A percentile compares a stretch with the other conserved stretches of the same genome.
Evolutionary conservation across 345 rosid species (phyloP).

Genomic region (Rhizophora mangle): DNA sequence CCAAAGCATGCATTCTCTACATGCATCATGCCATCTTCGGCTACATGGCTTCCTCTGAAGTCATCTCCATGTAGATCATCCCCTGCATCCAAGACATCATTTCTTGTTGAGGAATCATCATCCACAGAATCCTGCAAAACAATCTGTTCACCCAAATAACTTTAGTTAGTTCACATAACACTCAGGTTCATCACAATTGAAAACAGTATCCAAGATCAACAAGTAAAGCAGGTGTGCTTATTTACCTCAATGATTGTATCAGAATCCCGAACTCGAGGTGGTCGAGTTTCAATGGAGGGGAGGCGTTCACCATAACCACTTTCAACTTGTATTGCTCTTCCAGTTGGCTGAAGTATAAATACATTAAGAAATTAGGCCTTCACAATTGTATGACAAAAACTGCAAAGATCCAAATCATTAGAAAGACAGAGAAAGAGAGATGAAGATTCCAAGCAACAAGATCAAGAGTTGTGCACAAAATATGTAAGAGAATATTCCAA

Average conservation of each 20-base stretch:
- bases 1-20: slow-evolving; percentile 35
- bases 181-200: background rate
- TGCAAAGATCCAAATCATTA: slow-evolving; percentile 5
- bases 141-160: slow-evolving; percentile 57
- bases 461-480: background rate
- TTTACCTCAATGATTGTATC: slow-evolving; percentile 94
- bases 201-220: slow-evolving; percentile 9
- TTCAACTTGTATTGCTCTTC: slow-evolving; percentile 97
- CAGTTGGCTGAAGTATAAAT: slow-evolving; percentile 69
- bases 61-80: slow-evolving; percentile 39
- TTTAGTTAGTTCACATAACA: slow-evolving; percentile 13
- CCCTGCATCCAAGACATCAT: slow-evolving; percentile 33
- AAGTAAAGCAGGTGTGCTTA: slow-evolving; percentile 12
- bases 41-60: slow-evolving; percentile 30
- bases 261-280: slow-evolving; percentile 81
- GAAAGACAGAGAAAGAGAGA: too few relatives aligned
- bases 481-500: background rate
- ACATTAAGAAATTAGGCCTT: slow-evolving; percentile 12
- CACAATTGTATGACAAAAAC: slow-evolving; percentile 9
- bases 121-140: slow-evolving; percentile 62
- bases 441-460: background rate
- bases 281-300: slow-evolving; percentile 85
- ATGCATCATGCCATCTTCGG: slow-evolving; percentile 32
- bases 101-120: slow-evolving; percentile 53
- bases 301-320: slow-evolving; percentile 82